A percentile compares a stretch with the other conserved stretches of the same genome.
Conservation (phyloP, 345 rosid species). For the Aethionema arabicum region DNA sequence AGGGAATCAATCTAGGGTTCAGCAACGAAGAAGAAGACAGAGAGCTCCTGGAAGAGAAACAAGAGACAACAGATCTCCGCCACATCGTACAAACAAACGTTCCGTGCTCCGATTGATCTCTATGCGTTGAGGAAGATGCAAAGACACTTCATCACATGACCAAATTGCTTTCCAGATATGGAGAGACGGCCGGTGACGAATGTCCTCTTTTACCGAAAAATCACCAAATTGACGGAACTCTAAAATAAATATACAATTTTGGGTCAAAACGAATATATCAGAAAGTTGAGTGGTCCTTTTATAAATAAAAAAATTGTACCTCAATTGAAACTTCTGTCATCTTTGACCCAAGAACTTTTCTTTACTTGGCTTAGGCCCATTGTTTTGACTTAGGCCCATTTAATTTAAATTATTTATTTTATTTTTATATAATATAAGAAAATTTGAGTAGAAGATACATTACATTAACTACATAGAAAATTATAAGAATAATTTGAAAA, state of each 20-base stretch:
- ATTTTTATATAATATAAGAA: too few species aligned
- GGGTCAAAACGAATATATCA: neutral
- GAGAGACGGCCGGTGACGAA: slow-evolving; percentile 16
- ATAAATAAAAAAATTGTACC: slow-evolving; percentile 1
- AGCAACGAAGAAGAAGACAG: slow-evolving; percentile 30
- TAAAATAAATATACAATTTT: neutral
- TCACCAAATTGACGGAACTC: neutral
- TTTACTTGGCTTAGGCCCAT: neutral
- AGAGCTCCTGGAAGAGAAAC: slow-evolving; percentile 39
- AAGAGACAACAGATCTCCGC: slow-evolving; percentile 37
- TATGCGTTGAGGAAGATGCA: slow-evolving; percentile 13
- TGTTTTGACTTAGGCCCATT: too few species aligned
- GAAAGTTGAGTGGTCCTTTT: neutral
- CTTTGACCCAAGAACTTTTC: neutral
- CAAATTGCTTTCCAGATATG: slow-evolving; percentile 10
- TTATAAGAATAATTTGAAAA: too few species aligned
- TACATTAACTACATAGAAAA: too few species aligned
- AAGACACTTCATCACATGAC: slow-evolving; percentile 4
- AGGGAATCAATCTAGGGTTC: slow-evolving; percentile 35
- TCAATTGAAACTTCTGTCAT: too few species aligned
- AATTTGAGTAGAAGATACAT: too few species aligned
- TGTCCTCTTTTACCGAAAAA: neutral
- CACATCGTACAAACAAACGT: slow-evolving; percentile 34
- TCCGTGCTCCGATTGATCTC: neutral
- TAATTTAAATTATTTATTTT: too few species aligned